Evolutionary conservation across 2,329 filamentous ascomycete species (phyloP).

Genomic region (Herpotrichia juniperi): DNA sequence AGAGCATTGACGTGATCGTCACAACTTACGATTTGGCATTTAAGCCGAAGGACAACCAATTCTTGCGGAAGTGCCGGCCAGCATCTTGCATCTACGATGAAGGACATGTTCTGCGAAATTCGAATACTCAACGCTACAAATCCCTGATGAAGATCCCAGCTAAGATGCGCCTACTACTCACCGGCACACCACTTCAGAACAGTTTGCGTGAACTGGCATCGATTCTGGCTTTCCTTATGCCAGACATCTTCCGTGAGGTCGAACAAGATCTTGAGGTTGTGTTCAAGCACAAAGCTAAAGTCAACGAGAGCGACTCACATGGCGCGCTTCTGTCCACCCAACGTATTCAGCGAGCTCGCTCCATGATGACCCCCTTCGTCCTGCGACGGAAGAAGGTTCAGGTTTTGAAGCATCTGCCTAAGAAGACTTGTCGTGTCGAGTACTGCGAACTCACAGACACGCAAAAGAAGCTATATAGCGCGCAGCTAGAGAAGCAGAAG

Average conservation of each 20-base stretch:
- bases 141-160: constrained; percentile 78
- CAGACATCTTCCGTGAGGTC: constrained; percentile 75
- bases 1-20: constrained; percentile 72
- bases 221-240: constrained; percentile 92
- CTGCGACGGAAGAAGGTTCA: constrained; percentile 92
- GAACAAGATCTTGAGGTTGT: constrained; percentile 82
- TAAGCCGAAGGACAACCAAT: constrained; percentile 66
- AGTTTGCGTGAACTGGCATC: constrained; percentile 92
- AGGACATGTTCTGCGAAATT: constrained; percentile 91
- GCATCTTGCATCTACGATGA: constrained; percentile 83
- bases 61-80: constrained; percentile 64
- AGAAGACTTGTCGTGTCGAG: constrained; percentile 78
- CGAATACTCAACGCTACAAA: constrained; percentile 79
- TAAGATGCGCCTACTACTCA: constrained; percentile 84
- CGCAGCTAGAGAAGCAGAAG: constrained; percentile 67
- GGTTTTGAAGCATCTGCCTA: constrained; percentile 80
- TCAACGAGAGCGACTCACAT: constrained; percentile 72
- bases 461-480: constrained; percentile 76
- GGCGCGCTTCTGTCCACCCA: constrained; percentile 85
- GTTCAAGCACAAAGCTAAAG: constrained; percentile 90
- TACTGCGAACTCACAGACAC: constrained; percentile 78
- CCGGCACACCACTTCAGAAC: constrained; percentile 91
- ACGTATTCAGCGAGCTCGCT: constrained; percentile 83
- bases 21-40: constrained; percentile 73
- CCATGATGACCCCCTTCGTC: constrained; percentile 94